phyloP scores from a whole-genome alignment of 2,329 filamentous ascomycete species.

The Stagonosporopsis rhizophila region DNA sequence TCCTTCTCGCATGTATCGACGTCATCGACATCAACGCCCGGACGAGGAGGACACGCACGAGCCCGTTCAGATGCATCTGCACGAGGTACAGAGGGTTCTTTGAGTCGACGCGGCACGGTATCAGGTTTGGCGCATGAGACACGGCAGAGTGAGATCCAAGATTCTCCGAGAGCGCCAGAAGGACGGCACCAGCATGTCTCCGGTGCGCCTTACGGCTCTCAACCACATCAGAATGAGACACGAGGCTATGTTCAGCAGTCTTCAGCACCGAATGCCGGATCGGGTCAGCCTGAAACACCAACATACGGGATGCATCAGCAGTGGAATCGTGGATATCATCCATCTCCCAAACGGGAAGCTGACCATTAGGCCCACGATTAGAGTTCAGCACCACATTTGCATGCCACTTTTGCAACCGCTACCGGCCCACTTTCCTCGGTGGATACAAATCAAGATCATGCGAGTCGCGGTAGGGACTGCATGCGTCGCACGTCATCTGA shows the following conservation, averaged over 20 bases:
- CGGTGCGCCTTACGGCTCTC: constrained; percentile 27
- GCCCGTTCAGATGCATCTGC: constrained; percentile 69
- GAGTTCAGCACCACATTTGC: constrained; percentile 31
- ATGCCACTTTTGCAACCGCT: constrained; percentile 26
- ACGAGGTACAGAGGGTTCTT: constrained; percentile 42
- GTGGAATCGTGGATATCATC: constrained; percentile 41
- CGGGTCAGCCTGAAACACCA: constrained; percentile 45
- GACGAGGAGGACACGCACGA: constrained; percentile 67
- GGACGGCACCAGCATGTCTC: constrained; percentile 28
- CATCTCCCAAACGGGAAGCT: constrained; percentile 48
- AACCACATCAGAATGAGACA: constrained; percentile 34
- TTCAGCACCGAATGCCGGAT: constrained; percentile 37
- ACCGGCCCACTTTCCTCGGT: constrained; percentile 21
- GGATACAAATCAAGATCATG: constrained; percentile 12
- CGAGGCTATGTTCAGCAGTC: constrained; percentile 26
- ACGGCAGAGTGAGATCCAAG: constrained; percentile 35
- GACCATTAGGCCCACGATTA: constrained; percentile 39
- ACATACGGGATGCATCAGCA: constrained; percentile 43
- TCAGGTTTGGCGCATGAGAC: constrained; percentile 43
- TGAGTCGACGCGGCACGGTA: constrained; percentile 45
- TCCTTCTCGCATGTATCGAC: constrained; percentile 65
- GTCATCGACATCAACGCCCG: constrained; percentile 61
- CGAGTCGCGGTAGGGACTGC: constrained; percentile 15
- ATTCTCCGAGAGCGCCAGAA: constrained; percentile 35
- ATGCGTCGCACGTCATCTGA: constrained; percentile 22